phyloP scores from a whole-genome alignment of 768 basidiomycete species.

The Lactifluus volemus region DNA sequence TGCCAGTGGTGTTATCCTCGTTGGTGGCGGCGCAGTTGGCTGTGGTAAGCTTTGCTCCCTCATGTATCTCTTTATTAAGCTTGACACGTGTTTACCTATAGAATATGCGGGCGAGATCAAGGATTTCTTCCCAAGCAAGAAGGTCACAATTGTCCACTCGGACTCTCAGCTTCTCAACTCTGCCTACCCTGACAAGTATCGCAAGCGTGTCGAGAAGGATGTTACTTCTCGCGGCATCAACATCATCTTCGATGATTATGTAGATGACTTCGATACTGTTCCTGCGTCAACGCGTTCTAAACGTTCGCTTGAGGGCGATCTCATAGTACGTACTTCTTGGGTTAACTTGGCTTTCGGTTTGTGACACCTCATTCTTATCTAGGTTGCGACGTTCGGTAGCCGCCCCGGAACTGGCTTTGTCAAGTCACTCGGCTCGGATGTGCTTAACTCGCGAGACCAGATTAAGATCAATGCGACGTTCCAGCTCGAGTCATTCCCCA shows the following conservation, averaged over 20 bases:
- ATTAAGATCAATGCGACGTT: constrained; percentile 51
- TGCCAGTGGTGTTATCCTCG: constrained; percentile 28
- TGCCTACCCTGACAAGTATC: constrained; percentile 45
- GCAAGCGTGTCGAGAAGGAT: constrained; percentile 37
- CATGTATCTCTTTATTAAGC: neutral
- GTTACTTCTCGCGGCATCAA: constrained; percentile 39
- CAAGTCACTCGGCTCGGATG: constrained; percentile 32
- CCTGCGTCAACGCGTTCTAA: constrained; percentile 45
- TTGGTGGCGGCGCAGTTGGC: constrained; percentile 33
- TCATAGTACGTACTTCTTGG: constrained; percentile 40
- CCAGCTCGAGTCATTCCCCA: constrained; percentile 41
- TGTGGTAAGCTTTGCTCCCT: constrained; percentile 29
- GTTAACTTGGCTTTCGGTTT: neutral
- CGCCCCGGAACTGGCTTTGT: constrained; percentile 50
- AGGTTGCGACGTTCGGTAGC: constrained; percentile 27
- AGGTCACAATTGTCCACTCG: constrained; percentile 56
- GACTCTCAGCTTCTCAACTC: constrained; percentile 45
- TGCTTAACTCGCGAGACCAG: constrained; percentile 30
- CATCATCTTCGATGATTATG: constrained; percentile 42
- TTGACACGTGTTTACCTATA: constrained; percentile 18
- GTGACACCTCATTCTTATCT: neutral
- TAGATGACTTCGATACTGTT: constrained; percentile 31
- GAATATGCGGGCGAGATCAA: constrained; percentile 39
- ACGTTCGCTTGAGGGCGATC: constrained; percentile 41
- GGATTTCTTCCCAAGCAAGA: constrained; percentile 35